These are phyloP conservation scores for Leptodontidium sp. DNA, from an alignment of 2,329 filamentous ascomycete species.

Conservation along the genomic window DNA sequence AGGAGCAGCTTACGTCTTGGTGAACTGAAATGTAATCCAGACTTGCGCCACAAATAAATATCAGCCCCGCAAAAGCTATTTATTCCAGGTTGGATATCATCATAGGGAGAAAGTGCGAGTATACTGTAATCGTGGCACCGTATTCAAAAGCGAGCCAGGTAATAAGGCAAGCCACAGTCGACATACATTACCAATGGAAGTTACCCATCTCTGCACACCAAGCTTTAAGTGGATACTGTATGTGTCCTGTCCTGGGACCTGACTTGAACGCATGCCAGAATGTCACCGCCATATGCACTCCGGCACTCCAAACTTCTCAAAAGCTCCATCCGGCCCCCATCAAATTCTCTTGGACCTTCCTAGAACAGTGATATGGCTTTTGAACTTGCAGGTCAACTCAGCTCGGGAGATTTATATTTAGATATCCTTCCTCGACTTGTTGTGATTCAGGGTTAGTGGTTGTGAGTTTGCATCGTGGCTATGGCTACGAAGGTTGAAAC, in stretches of 20 bases:
- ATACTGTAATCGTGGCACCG: too few species aligned
- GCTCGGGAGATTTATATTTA: constrained; percentile 3
- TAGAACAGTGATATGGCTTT: background rate
- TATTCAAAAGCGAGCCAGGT: too few species aligned
- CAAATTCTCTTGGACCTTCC: constrained; percentile 5
- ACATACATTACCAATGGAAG: background rate
- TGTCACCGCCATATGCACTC: constrained; percentile 4
- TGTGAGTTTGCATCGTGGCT: constrained; percentile 1
- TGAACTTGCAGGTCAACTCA: background rate
- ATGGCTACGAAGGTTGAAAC: constrained; percentile 1
- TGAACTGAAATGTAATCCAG: too few species aligned
- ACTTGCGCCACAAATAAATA: too few species aligned
- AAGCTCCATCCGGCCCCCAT: background rate
- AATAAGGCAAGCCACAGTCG: constrained; percentile 25
- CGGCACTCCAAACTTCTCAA: background rate
- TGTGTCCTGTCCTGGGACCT: background rate
- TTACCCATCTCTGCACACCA: background rate
- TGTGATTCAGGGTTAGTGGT: too few species aligned
- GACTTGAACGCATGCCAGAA: background rate
- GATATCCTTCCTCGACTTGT: background rate
- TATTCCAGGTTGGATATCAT: too few species aligned
- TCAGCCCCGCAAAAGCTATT: too few species aligned
- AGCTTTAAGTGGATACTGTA: constrained; percentile 3
- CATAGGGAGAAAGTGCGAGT: too few species aligned
- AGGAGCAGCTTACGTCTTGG: too few species aligned